Conservation (phyloP, 2,329 filamentous ascomycete species). For the Trichoderma sp. region DNA sequence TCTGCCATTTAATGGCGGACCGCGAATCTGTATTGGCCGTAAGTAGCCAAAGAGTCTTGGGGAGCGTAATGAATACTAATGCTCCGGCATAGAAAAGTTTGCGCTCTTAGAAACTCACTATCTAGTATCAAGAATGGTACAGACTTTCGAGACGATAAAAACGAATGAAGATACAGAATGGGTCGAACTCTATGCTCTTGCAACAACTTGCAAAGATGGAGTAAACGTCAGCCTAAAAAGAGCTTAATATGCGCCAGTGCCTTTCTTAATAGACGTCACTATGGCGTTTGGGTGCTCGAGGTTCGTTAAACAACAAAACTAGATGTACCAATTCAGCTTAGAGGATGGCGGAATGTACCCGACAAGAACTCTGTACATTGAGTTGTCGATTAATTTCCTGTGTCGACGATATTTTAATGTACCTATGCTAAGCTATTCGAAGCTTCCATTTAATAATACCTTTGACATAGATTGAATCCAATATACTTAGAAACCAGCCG, state of each 20-base stretch:
- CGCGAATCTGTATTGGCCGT: constrained; percentile 49
- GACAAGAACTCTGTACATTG: background rate
- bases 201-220: constrained; percentile 40
- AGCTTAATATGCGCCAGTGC: background rate
- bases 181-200: constrained; percentile 40
- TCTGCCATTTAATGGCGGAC: constrained; percentile 50
- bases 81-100: constrained; percentile 36
- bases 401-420: background rate
- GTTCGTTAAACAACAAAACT: too few species aligned
- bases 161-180: constrained; percentile 36
- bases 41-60: constrained; percentile 27
- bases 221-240: constrained; percentile 28
- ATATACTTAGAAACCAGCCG: too few species aligned
- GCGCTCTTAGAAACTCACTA: constrained; percentile 41
- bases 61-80: constrained; percentile 10
- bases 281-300: background rate
- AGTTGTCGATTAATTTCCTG: background rate
- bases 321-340: background rate
- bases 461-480: too few species aligned
- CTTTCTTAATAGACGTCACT: background rate
- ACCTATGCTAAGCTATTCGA: background rate
- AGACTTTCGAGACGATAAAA: constrained; percentile 36
- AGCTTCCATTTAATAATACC: too few species aligned
- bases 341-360: background rate
- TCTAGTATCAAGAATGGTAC: constrained; percentile 39